A percentile compares a stretch with the other conserved stretches of the same genome.
Conservation (phyloP, 495 filamentous ascomycete species). For the Amorphotheca resinae region DNA sequence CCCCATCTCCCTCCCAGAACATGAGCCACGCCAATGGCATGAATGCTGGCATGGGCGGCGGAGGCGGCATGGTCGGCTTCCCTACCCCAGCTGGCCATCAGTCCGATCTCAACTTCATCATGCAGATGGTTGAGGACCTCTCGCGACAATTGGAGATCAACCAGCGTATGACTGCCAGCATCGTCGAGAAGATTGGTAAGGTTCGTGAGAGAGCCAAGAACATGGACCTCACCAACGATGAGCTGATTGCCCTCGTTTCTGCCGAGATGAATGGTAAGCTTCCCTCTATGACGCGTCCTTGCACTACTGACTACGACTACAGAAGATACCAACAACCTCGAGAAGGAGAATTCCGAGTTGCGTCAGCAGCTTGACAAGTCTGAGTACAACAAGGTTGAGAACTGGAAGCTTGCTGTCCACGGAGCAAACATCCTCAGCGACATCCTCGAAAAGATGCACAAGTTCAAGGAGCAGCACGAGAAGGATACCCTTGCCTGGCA, state of each 20-base stretch:
- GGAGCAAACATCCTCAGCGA: constrained; percentile 29
- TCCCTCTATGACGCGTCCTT: neutral
- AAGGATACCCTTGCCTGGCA: constrained; percentile 36
- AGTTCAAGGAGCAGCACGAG: constrained; percentile 37
- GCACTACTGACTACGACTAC: constrained; percentile 8
- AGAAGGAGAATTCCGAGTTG: constrained; percentile 37
- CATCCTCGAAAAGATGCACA: constrained; percentile 36
- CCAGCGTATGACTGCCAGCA: constrained; percentile 58
- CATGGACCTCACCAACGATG: constrained; percentile 36
- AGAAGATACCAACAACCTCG: constrained; percentile 29
- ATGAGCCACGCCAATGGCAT: constrained; percentile 40
- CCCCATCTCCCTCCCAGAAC: constrained; percentile 17
- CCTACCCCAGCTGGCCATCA: constrained; percentile 73
- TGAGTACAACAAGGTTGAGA: constrained; percentile 31
- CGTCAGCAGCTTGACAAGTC: constrained; percentile 39
- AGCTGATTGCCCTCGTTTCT: constrained; percentile 33
- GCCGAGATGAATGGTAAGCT: constrained; percentile 36
- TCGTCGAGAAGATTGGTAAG: constrained; percentile 50
- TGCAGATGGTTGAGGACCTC: constrained; percentile 70
- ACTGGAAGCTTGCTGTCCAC: constrained; percentile 32
- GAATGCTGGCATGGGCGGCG: constrained; percentile 34
- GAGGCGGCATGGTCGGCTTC: constrained; percentile 33
- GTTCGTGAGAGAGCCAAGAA: constrained; percentile 36
- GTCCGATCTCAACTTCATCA: constrained; percentile 77
- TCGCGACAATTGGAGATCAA: constrained; percentile 65